Evolutionary conservation across 176 grass and related monocot genomes (phyloP), one percentile per base, ranked within the genome.

Genomic region (Melocanna baccifera): DNA sequence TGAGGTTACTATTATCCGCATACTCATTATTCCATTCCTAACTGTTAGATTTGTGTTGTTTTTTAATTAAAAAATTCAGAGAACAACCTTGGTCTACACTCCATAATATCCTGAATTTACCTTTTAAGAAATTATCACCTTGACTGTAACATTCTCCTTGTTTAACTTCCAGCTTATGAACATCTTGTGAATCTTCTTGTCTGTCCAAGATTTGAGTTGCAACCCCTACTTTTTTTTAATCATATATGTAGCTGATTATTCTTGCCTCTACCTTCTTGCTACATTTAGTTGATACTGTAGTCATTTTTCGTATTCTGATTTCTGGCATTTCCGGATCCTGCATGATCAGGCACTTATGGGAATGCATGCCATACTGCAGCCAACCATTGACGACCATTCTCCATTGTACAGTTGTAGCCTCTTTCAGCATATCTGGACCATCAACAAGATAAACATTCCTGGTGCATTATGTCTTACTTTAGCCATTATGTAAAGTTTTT

Each of bases 401-500:
- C 45, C 48, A 45, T 18, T 66, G 36, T 45, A 20, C 61, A 47
- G 19, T 19, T 62, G 13, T 40, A 62, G 20, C 67, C 63, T 78
- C 50, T 71, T 53, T 41, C 12, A 14, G 36, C 37, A 71, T 53
- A 71, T 40, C 66, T 39, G 19, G 20, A 52, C 56, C 77, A 64
- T 72, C 56, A 47, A 55, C 82, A 34, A 22, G 68, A 86, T 86
- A 86, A 83, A 59, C 50, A 67, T 78, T 72, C 73, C 43, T 78
- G 43, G 3, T 41, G 59, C 86, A 88, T 77, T 72, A 77, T 81
- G 72, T 32, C 55, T 66, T 78, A 73, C 87, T 86, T 84, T 86
- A 51, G 40, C 45, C 79, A 89, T 80, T 69, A 69, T 84, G 61
- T 69, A 89, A 73, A 89, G 85, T n/a, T 75, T 79, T 30, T 51